A percentile compares a stretch with the other conserved stretches of the same genome.
Conservation (phyloP, 2,329 filamentous ascomycete genomes). For the Colletotrichum filicis region DNA sequence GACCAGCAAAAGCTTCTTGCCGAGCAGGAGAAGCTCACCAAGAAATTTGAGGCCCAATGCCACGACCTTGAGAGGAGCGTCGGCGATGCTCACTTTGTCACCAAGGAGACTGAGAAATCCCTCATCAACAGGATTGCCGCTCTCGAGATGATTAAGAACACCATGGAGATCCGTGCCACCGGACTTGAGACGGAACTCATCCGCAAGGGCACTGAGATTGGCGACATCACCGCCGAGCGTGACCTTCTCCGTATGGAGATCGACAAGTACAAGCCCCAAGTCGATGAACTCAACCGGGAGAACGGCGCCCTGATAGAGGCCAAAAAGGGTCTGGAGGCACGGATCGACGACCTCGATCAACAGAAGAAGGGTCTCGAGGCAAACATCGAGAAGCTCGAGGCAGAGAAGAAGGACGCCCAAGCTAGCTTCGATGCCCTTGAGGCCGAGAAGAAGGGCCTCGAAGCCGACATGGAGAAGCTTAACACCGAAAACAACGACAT, state of each 20-base stretch:
- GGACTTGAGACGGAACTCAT: slow-evolving; percentile 32
- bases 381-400: slow-evolving; percentile 24
- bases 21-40: slow-evolving; percentile 14
- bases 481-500: slow-evolving; percentile 20
- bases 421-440: slow-evolving; percentile 21
- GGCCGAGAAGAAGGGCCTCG: slow-evolving; percentile 23
- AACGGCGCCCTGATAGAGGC: slow-evolving; percentile 27
- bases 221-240: slow-evolving; percentile 32
- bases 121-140: slow-evolving; percentile 35
- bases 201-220: slow-evolving; percentile 26
- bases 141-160: slow-evolving; percentile 33
- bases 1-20: slow-evolving; percentile 11
- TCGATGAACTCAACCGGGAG: slow-evolving; percentile 26
- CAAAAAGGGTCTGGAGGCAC: slow-evolving; percentile 25
- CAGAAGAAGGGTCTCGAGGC: slow-evolving; percentile 33
- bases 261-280: slow-evolving; percentile 29
- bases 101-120: slow-evolving; percentile 25
- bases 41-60: slow-evolving; percentile 10
- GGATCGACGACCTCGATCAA: slow-evolving; percentile 30
- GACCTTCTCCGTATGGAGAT: slow-evolving; percentile 22
- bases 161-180: slow-evolving; percentile 19
- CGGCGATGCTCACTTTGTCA: slow-evolving; percentile 29
- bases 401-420: slow-evolving; percentile 21
- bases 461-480: slow-evolving; percentile 18
- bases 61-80: slow-evolving; percentile 29